Percentiles rank a stretch among this genome's conserved stretches.
Conservation (phyloP, 2,329 filamentous ascomycete species). For the Colletotrichum limetticola region DNA sequence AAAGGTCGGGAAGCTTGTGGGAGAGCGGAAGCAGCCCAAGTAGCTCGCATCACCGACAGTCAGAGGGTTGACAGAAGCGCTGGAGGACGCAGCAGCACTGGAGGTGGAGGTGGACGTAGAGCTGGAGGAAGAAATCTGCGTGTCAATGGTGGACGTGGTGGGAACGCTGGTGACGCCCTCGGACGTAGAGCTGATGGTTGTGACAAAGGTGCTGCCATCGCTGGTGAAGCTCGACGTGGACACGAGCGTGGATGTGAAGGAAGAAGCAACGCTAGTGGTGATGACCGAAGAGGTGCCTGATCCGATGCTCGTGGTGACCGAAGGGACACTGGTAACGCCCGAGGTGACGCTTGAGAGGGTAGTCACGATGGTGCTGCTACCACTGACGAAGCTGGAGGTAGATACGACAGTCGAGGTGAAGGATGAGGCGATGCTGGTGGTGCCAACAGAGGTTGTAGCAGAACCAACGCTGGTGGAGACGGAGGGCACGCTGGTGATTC, state of each 20-base stretch:
- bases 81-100: background rate
- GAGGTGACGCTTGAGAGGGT: too few species aligned
- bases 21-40: constrained; percentile 42
- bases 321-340: background rate
- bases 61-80: constrained; percentile 10
- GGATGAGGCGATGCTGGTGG: background rate
- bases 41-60: constrained; percentile 35
- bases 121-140: background rate
- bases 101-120: background rate
- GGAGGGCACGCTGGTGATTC: background rate
- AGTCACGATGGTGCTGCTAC: background rate
- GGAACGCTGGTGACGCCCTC: background rate
- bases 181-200: background rate
- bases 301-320: background rate
- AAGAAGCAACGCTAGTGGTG: background rate
- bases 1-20: constrained; percentile 41
- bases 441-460: background rate
- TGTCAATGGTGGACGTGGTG: background rate
- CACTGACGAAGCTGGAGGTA: background rate
- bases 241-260: background rate
- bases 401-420: background rate
- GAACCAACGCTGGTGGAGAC: background rate
- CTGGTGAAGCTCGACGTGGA: background rate
- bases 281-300: background rate
- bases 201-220: background rate